Evolutionary conservation across 2,329 filamentous ascomycete genomes (phyloP), one percentile per base, ranked within the genome.

Genomic region (Cyphellophora attinorum): DNA sequence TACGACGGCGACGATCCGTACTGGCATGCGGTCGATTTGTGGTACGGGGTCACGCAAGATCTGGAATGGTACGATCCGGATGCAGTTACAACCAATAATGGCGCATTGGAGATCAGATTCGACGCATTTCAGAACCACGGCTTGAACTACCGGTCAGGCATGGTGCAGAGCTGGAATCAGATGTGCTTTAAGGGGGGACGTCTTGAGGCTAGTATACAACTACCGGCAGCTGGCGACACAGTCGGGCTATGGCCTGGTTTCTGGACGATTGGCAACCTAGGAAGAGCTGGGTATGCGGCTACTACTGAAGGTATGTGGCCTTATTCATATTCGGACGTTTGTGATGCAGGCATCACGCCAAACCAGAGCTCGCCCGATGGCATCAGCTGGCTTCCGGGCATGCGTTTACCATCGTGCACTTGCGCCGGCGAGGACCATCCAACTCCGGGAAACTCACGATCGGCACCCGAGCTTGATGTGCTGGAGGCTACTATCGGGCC

Each of bases 301-400:
- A 81, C 78, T 2, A 83, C 78, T 0, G 79, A 84, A 42, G 79
- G 79, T 4, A 65, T 81, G 55, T 84, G 79, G 79, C 79, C 79
- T 1, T 84, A 83, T 60, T 81, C 74, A 46, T 84, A 84, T 51
- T 66, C 75, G 45, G 69, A 82, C 46, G 57, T 68, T 28, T 84
- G 80, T 49, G 80, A 84, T 54, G 66, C 68, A 15, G 79, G 80
- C 16, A 83, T 84, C 44, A 83, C 79, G 2, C 66, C 76, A 5
- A 84, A 84, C 48, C 79, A 84, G 51, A 82, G 78, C 48, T 70
- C 75, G 11, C 59, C 70, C 1, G 77, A 81, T 51, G 79, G 79
- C 21, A 58, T 82, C 32, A 82, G 67, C 52, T 76, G 59, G 44
- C 63, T 84, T 2, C 80, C 79, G 8, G 79, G 80, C 15, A 82